phyloP scores from a whole-genome alignment of 139 green algal species.

The Chara braunii region DNA sequence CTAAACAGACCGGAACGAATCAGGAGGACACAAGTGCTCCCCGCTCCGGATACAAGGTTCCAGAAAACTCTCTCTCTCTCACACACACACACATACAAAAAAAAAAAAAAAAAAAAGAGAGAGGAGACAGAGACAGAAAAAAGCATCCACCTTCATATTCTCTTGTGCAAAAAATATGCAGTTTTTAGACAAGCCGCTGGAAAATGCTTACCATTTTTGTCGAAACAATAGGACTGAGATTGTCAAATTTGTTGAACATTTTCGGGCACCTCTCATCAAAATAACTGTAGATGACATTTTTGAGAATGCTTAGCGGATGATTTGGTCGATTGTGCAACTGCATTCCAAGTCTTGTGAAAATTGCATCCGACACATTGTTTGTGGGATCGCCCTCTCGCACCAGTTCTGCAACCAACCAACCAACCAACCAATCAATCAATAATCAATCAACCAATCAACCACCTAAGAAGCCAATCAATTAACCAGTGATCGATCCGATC shows the following conservation, averaged over 20 bases:
- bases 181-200: neutral
- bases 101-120: neutral
- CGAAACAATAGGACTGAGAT: slow-evolving; percentile 80
- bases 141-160: neutral
- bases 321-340: slow-evolving; percentile 73
- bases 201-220: slow-evolving; percentile 39
- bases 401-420: slow-evolving; percentile 39
- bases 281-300: slow-evolving; percentile 88
- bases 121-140: neutral
- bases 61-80: too few species aligned
- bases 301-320: slow-evolving; percentile 95
- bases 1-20: too few species aligned
- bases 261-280: slow-evolving; percentile 64
- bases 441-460: too few species aligned
- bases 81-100: neutral
- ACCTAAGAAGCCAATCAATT: neutral
- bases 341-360: slow-evolving; percentile 87
- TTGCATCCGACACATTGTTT: slow-evolving; percentile 95
- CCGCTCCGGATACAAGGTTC: too few species aligned
- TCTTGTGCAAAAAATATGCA: neutral
- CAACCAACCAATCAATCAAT: too few species aligned
- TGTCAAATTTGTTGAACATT: slow-evolving; percentile 81
- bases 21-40: too few species aligned
- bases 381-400: slow-evolving; percentile 50
- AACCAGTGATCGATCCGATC: neutral